Evolutionary conservation across 768 basidiomycete species (phyloP).

Genomic region (Coprinellus aureogranulatus): DNA sequence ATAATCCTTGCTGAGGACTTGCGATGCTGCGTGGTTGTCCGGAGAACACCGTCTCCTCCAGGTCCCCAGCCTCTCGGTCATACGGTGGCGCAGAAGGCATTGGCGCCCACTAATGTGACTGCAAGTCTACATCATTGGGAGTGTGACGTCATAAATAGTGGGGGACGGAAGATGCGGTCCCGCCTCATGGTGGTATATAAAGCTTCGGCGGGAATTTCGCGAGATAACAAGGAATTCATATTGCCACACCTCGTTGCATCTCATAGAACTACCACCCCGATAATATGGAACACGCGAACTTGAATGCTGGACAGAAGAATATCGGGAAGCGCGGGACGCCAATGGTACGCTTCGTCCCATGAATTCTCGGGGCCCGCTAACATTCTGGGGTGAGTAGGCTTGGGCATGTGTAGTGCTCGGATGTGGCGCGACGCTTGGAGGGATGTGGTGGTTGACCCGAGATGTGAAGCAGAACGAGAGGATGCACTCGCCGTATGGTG

Average conservation of each 20-base stretch:
- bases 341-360: constrained; percentile 7
- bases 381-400: constrained; percentile 20
- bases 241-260: background rate
- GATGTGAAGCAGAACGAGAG: constrained; percentile 36
- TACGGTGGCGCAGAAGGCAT: too few species aligned
- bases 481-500: constrained; percentile 29
- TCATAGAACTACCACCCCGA: background rate
- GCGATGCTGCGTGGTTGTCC: too few species aligned
- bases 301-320: background rate
- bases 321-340: constrained; percentile 12
- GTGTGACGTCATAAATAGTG: too few species aligned
- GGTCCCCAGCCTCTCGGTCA: too few species aligned
- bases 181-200: too few species aligned
- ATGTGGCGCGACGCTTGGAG: constrained; percentile 26
- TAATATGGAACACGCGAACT: background rate
- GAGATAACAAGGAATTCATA: too few species aligned
- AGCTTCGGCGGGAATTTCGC: too few species aligned
- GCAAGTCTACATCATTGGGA: too few species aligned
- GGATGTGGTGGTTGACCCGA: constrained; percentile 30
- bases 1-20: too few species aligned
- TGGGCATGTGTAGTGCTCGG: constrained; percentile 24
- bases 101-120: too few species aligned
- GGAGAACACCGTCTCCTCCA: too few species aligned
- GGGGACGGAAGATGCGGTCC: too few species aligned
- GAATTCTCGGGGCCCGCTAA: background rate